Evolutionary conservation across 306 rosid genomes (phyloP), one percentile per base, ranked within the genome.

Genomic region (Inga oerstediana): DNA sequence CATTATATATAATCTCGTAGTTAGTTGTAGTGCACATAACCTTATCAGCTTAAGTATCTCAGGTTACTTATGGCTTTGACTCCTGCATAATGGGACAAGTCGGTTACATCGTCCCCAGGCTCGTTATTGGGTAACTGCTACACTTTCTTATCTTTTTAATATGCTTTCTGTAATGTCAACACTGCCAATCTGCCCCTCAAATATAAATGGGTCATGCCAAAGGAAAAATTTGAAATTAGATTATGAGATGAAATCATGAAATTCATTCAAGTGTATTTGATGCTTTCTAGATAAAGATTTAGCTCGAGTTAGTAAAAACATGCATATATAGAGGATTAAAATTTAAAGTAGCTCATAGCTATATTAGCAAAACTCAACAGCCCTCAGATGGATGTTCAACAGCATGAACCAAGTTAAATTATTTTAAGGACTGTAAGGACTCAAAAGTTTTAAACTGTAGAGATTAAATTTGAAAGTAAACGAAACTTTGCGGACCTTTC

Each of bases 11-110:
- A 27, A 10, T 62, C 35, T 62, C 68, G 3, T 32, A 62, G 30
- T 27, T 27, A 27, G 35, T 62, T 7, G 14, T 62, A 24, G 12
- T 70, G 75, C 4, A 20, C 15, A 19, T 70, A 20, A 62, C 64
- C 77, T 70, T 30, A 39, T 43, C 64, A 37, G 61, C 56, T 82
- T 80, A 49, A 92, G 30, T 68, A 32, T 52, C 35, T 78, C 80
- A 96, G 99, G 89, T 91, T 84, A 90, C 89, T 65, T 96, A 93
- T 85, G 89, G 92, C 72, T 91, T 93, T 54, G 92, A 90, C 62
- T 93, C 98, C 54, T 96, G 99, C 89, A 92, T 96, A 76, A 96
- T 93, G 98, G 99, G 98, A 75, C 86, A 86, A 80, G 86, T 91
- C 37, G 17, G 80, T 16, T 93, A 88, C 85, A 93, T 96, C 76